These are phyloP conservation scores for Tylopilus cervinicoccineus DNA, from an alignment of 768 basidiomycete species.

Conservation along the genomic window DNA sequence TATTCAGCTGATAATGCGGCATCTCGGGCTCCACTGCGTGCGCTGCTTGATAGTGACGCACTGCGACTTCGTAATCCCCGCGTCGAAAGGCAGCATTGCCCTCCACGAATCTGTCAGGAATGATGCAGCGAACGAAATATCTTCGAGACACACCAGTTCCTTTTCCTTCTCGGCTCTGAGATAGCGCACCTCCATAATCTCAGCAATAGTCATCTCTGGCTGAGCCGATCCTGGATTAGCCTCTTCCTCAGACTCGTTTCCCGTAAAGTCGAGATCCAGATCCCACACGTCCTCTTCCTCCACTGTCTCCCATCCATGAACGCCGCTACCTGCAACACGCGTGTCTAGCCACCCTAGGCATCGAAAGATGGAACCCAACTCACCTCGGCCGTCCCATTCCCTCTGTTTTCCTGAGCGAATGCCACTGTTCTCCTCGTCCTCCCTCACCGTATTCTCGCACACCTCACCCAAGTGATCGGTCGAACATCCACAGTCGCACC, in stretches of 20 bases:
- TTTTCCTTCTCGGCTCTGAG: conserved; percentile 69
- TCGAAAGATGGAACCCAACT: conserved; percentile 1
- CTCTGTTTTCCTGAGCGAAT: conserved; percentile 61
- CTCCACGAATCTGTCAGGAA: conserved; percentile 33
- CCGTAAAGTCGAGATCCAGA: conserved; percentile 62
- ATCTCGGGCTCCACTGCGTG: conserved; percentile 65
- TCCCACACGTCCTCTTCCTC: conserved; percentile 80
- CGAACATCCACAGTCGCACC: conserved; percentile 81
- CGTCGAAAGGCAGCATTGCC: conserved; percentile 67
- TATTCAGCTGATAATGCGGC: conserved; percentile 72
- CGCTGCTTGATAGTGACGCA: conserved; percentile 56
- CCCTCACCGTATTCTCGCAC: conserved; percentile 66
- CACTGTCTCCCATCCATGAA: conserved; percentile 70
- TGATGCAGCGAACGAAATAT: neutral
- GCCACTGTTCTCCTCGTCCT: conserved; percentile 62
- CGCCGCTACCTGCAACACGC: conserved; percentile 43
- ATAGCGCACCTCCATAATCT: conserved; percentile 74
- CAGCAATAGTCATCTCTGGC: conserved; percentile 57
- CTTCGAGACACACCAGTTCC: conserved; percentile 46
- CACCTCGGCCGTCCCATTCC: conserved; percentile 74
- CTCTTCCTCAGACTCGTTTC: conserved; percentile 48
- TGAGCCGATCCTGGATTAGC: conserved; percentile 34
- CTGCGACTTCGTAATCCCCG: conserved; percentile 53
- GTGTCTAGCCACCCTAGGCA: neutral
- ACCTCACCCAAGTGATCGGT: conserved; percentile 77